phyloP scores from a whole-genome alignment of 768 basidiomycete genomes.

The Russula vinacea region DNA sequence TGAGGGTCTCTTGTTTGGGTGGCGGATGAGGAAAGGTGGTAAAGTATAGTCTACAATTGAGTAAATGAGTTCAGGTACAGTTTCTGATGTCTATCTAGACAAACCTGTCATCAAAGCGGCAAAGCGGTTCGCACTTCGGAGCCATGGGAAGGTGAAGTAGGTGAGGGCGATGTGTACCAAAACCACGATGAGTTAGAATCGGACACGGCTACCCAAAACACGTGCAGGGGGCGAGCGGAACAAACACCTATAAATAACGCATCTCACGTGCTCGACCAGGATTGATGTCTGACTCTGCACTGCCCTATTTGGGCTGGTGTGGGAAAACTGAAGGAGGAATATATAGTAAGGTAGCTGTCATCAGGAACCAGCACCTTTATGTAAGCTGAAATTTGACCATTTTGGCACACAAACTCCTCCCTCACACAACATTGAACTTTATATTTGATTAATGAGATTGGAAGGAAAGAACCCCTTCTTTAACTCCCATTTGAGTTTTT shows the following conservation, averaged over 20 bases:
- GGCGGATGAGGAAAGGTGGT: constrained; percentile 81
- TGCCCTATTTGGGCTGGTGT: no score
- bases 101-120: constrained; percentile 76
- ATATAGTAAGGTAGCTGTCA: no score
- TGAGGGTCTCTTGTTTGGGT: constrained; percentile 63
- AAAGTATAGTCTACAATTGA: constrained; percentile 61
- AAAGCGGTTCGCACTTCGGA: constrained; percentile 67
- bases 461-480: no score
- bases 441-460: no score
- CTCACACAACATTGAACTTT: no score
- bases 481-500: no score
- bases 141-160: constrained; percentile 36
- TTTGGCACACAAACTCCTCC: no score
- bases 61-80: constrained; percentile 9
- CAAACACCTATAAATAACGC: constrained; percentile 28
- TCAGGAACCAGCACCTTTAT: no score
- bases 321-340: no score
- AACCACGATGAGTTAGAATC: constrained; percentile 6
- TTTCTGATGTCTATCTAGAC: constrained; percentile 25
- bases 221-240: not conserved
- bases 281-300: no score
- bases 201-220: constrained; percentile 19
- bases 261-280: constrained; percentile 3
- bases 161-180: not conserved
- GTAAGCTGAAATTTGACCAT: no score